Evolutionary conservation across 2,329 filamentous ascomycete species (phyloP).

Genomic region (Allantophomopsis lycopodina): DNA sequence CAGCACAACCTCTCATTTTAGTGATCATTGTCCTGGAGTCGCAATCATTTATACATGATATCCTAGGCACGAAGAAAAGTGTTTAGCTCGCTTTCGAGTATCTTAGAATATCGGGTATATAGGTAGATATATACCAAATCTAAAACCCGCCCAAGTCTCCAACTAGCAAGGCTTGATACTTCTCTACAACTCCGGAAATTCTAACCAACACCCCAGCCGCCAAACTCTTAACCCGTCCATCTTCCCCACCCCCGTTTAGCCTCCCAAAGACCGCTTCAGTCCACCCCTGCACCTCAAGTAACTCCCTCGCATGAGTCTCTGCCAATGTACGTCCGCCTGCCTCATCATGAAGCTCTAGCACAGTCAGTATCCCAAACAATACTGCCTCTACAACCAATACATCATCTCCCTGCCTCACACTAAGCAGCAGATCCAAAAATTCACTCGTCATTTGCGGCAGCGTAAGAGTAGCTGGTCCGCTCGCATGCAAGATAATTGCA

Average conservation of each 20-base stretch:
- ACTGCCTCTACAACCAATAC: constrained; percentile 57
- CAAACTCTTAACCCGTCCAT: constrained; percentile 66
- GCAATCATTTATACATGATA: no score
- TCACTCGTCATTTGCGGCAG: constrained; percentile 74
- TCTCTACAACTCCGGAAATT: constrained; percentile 68
- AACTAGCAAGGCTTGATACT: constrained; percentile 64
- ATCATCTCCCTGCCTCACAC: constrained; percentile 50
- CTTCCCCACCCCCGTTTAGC: constrained; percentile 28
- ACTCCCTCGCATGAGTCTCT: constrained; percentile 56
- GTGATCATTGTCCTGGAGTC: no score
- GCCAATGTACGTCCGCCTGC: constrained; percentile 49
- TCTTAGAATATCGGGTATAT: no score
- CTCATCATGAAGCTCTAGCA: constrained; percentile 72
- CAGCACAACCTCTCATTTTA: no score
- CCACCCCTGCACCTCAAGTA: constrained; percentile 85
- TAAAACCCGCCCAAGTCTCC: constrained; percentile 43
- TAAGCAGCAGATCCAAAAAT: constrained; percentile 70
- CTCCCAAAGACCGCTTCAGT: constrained; percentile 61
- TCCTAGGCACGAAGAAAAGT: no score
- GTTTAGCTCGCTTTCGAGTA: no score
- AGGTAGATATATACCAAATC: neutral
- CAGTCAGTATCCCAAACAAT: constrained; percentile 63
- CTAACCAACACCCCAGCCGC: constrained; percentile 68
- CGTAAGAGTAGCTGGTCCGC: constrained; percentile 63
- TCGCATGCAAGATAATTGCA: constrained; percentile 67